Evolutionary conservation across 2,329 filamentous ascomycete species (phyloP).

Genomic region (Hirsutella thompsonii): DNA sequence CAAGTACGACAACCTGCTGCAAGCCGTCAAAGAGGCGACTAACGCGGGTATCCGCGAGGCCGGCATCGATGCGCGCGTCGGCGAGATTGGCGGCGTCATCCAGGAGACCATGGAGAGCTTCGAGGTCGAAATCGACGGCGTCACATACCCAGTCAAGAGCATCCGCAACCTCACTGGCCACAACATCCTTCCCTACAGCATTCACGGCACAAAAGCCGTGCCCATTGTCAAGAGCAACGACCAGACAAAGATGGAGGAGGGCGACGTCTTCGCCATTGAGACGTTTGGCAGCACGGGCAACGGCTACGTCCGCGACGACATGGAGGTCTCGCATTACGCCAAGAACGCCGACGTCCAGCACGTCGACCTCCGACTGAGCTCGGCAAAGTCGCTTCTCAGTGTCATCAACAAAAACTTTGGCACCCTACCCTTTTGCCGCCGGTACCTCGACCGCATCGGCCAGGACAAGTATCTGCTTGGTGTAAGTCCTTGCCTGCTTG

Average conservation of each 20-base stretch:
- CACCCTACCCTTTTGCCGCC: conserved; percentile 78
- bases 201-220: conserved; percentile 86
- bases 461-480: conserved; percentile 90
- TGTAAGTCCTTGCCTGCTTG: conserved; percentile 32
- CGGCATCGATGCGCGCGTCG: conserved; percentile 81
- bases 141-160: conserved; percentile 66
- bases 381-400: conserved; percentile 72
- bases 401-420: conserved; percentile 96
- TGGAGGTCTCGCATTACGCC: conserved; percentile 84
- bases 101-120: conserved; percentile 92
- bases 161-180: conserved; percentile 84
- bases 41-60: conserved; percentile 77
- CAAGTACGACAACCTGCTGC: conserved; percentile 61
- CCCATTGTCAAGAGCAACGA: conserved; percentile 85
- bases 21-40: conserved; percentile 62
- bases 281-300: conserved; percentile 91
- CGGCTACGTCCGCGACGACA: conserved; percentile 76
- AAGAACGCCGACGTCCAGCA: conserved; percentile 60
- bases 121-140: conserved; percentile 72
- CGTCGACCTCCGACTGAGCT: conserved; percentile 62
- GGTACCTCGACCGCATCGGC: conserved; percentile 84
- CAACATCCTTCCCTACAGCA: conserved; percentile 78
- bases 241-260: conserved; percentile 94
- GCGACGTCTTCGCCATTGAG: conserved; percentile 89
- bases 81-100: conserved; percentile 71